Evolutionary conservation across 176 grass and related monocot species (phyloP).

Genomic region (Rhynchospora breviuscula): DNA sequence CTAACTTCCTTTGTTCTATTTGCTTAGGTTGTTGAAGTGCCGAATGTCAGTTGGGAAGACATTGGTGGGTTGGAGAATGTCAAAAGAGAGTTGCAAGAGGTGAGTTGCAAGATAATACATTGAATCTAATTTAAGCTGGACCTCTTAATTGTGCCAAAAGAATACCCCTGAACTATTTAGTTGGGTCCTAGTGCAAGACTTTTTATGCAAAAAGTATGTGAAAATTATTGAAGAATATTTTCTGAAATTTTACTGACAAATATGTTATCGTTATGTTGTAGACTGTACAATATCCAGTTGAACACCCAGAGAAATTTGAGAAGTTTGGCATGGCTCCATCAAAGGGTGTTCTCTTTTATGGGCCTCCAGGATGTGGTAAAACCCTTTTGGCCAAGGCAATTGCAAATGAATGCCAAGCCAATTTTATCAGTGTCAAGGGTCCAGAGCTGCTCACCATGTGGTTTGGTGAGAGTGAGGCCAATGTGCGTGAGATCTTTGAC

Average conservation of each 20-base stretch:
- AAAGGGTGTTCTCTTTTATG: slow-evolving; percentile 86
- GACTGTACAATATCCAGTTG: slow-evolving; percentile 88
- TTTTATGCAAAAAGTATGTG: background rate
- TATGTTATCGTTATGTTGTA: slow-evolving; percentile 16
- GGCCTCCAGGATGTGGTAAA: slow-evolving; percentile 81
- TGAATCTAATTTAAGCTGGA: background rate
- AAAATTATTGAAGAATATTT: background rate
- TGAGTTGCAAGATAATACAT: slow-evolving; percentile 17
- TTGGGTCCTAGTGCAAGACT: background rate
- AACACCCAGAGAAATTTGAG: slow-evolving; percentile 87
- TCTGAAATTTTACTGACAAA: background rate
- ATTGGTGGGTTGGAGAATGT: slow-evolving; percentile 70
- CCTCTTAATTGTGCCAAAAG: background rate
- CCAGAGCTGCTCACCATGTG: slow-evolving; percentile 83
- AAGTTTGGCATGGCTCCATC: slow-evolving; percentile 91
- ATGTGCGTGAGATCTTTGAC: slow-evolving; percentile 76
- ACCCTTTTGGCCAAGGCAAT: slow-evolving; percentile 89
- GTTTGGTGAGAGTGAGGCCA: slow-evolving; percentile 95
- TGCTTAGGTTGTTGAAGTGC: slow-evolving; percentile 53
- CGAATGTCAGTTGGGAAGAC: slow-evolving; percentile 60
- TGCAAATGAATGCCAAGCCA: slow-evolving; percentile 90
- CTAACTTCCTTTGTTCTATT: background rate
- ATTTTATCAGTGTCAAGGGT: slow-evolving; percentile 86
- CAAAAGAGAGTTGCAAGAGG: slow-evolving; percentile 72
- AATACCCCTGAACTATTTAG: background rate